A percentile compares a stretch with the other conserved stretches of the same genome.
phyloP scores from a whole-genome alignment of 306 rosid genomes.

The Alnus rubra region DNA sequence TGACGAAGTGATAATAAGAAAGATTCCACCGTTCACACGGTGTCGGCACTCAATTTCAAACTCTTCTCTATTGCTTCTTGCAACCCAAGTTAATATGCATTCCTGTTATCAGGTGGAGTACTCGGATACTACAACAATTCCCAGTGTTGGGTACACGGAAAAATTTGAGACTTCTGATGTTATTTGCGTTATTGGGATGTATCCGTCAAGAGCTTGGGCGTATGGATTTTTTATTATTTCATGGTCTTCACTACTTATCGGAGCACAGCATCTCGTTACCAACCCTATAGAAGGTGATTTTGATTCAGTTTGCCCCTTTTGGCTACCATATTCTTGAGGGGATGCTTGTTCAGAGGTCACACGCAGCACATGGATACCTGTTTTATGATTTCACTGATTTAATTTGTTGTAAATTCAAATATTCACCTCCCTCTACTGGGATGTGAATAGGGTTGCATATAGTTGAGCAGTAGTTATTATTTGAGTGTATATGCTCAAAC shows the following conservation, averaged over 20 bases:
- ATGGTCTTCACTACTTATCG: conserved; percentile 41
- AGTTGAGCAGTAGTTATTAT: neutral
- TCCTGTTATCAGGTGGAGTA: conserved; percentile 39
- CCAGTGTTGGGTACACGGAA: conserved; percentile 23
- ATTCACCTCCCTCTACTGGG: neutral
- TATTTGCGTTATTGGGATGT: conserved; percentile 44
- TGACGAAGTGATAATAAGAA: conserved; percentile 45
- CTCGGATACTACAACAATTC: conserved; percentile 6
- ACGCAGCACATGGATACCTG: neutral
- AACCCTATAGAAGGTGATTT: conserved; percentile 62
- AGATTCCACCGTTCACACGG: conserved; percentile 17
- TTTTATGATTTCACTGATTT: too few relatives aligned
- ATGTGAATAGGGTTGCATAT: neutral
- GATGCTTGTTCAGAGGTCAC: neutral
- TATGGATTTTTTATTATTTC: conserved; percentile 37
- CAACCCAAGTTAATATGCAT: conserved; percentile 7
- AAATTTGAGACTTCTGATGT: conserved; percentile 29
- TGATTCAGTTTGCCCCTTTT: conserved; percentile 5
- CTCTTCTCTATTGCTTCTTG: neutral
- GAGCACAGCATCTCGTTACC: conserved; percentile 41
- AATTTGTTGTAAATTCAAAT: neutral
- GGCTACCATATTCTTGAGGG: conserved; percentile 6
- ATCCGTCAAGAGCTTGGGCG: conserved; percentile 44
- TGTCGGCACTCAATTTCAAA: neutral
- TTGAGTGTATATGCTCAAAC: neutral